phyloP scores from a whole-genome alignment of 306 rosid species.

The Aeschynomene evenia region DNA sequence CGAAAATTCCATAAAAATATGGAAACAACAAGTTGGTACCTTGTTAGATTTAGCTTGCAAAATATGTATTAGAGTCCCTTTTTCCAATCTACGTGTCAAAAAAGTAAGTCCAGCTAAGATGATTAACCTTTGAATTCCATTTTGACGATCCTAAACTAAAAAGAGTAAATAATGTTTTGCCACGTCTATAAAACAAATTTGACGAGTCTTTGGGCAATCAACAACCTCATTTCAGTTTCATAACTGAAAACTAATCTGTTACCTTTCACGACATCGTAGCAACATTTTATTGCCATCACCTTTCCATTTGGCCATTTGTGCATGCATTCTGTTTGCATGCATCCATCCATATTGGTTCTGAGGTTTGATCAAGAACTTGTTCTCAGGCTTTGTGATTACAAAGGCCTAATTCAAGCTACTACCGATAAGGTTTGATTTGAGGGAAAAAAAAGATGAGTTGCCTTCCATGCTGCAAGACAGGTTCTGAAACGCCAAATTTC shows the following conservation, averaged over 20 bases:
- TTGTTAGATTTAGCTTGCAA: constrained; percentile 19
- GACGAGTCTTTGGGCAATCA: not conserved
- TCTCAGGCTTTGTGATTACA: not conserved
- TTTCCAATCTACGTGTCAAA: not conserved
- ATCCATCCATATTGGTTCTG: constrained; percentile 2
- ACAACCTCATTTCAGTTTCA: constrained; percentile 1
- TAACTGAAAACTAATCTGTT: not conserved
- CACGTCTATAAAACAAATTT: not conserved
- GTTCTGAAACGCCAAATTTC: not conserved
- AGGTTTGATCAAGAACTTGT: not conserved
- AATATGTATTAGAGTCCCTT: not conserved
- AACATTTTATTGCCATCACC: not conserved
- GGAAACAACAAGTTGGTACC: constrained; percentile 13
- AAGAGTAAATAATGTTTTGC: not conserved
- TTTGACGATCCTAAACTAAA: constrained; percentile 22
- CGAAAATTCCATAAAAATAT: not conserved
- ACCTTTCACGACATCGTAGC: not conserved
- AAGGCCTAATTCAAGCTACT: not conserved
- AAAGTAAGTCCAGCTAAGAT: constrained; percentile 21
- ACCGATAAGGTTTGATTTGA: not conserved
- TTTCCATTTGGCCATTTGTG: not conserved
- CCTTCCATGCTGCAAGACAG: constrained; percentile 42
- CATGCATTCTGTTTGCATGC: not conserved
- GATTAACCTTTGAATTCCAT: constrained; percentile 18
- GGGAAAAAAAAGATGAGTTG: constrained; percentile 32